Evolutionary conservation across 2,329 filamentous ascomycete genomes (phyloP).

Genomic region (Nemania sp.): DNA sequence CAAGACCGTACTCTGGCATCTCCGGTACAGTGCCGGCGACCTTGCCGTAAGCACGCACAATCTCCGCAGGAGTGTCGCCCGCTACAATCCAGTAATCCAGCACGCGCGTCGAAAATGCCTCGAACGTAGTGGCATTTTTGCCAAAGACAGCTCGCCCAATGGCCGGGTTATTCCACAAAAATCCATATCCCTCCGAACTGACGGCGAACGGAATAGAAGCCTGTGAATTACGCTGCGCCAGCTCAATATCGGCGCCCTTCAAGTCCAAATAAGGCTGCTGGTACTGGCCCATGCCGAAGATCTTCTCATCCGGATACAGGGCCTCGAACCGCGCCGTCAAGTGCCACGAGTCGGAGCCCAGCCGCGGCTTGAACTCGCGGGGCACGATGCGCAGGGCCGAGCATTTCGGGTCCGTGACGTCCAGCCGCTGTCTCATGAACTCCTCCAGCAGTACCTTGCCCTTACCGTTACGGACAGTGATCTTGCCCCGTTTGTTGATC

Average conservation of each 20-base stretch:
- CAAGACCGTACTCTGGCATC: slow-evolving; percentile 70
- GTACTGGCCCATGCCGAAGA: slow-evolving; percentile 73
- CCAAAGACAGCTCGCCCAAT: slow-evolving; percentile 64
- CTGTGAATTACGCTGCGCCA: slow-evolving; percentile 69
- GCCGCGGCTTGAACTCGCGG: slow-evolving; percentile 59
- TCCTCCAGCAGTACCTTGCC: slow-evolving; percentile 52
- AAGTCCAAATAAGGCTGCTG: slow-evolving; percentile 66
- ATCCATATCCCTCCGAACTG: slow-evolving; percentile 62
- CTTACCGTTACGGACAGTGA: slow-evolving; percentile 45
- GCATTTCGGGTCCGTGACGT: slow-evolving; percentile 60
- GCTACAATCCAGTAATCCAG: slow-evolving; percentile 69
- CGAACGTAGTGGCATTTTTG: slow-evolving; percentile 63
- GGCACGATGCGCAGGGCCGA: slow-evolving; percentile 60
- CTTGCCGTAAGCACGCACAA: slow-evolving; percentile 58
- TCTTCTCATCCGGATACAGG: slow-evolving; percentile 51
- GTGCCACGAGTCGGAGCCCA: slow-evolving; percentile 57
- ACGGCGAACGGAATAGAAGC: slow-evolving; percentile 66
- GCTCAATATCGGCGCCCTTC: slow-evolving; percentile 64
- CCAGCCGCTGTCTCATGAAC: slow-evolving; percentile 53
- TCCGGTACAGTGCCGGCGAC: slow-evolving; percentile 63
- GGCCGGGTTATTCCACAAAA: slow-evolving; percentile 68
- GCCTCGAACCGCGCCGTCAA: slow-evolving; percentile 62
- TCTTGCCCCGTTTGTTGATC: slow-evolving; percentile 40
- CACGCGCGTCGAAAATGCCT: slow-evolving; percentile 58
- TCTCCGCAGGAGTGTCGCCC: slow-evolving; percentile 57